Evolutionary conservation across 441 rosid genomes (phyloP), one percentile per base, ranked within the genome.

Genomic region (Geranium incanum): DNA sequence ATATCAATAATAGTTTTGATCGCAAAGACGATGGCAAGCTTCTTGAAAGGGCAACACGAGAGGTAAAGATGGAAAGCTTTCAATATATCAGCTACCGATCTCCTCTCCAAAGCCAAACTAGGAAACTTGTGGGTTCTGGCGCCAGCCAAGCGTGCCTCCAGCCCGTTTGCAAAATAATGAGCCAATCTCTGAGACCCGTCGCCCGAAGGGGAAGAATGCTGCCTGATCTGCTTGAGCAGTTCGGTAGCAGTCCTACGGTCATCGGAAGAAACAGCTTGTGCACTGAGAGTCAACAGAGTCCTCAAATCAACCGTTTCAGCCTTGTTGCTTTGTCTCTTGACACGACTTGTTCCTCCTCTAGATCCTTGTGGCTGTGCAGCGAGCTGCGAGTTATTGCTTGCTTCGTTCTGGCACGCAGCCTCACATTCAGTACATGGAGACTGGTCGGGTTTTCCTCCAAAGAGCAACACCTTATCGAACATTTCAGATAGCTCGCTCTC

Each of bases 121-220:
- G 52, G n/a, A 70, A 82, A 86, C 63, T 5, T 74, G 70, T 75
- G 84, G 33, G 77, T 73, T 69, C 69, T 84, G 0, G 71, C 67
- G 59, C 91, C 98, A 13, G 78, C 87, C 77, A 88, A 43, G 65
- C 98, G 92, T 6, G 95, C 89, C 84, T 93, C 90, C 0, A 93
- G 97, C 16, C 90, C 97, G 50, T 87, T 82, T 3, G 95, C 98
- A 62, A 93, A 90, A 80, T 70, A 86, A 79, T 90, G 85, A 15
- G 98, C 97, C 59, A 93, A 68, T 71, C 98, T 86, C 80, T 90
- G 95, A 45, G 82, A 66, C 8, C 86, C 92, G 67, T 90, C 93
- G 13, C 98, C 98, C 0, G 38, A 18, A 62, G 87, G 80, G 0
- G 92, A 89, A 39, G 91, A 85, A 57, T 90, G 80, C 74, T 84